Base-by-base conservation (phyloP, 2,329 filamentous ascomycete genomes). In the Clathrospora elynae region DNA sequence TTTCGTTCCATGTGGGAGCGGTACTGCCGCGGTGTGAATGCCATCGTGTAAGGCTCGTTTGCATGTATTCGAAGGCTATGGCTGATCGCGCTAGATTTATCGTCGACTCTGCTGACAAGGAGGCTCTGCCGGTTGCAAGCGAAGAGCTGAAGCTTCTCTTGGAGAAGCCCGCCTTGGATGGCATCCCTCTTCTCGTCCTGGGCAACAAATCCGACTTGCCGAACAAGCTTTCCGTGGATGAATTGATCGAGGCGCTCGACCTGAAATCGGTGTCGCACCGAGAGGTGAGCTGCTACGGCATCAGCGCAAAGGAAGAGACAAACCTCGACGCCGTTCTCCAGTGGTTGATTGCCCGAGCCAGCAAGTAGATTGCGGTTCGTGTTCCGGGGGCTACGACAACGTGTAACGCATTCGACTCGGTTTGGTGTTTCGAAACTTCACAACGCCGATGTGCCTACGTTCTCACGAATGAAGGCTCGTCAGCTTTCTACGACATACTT, bases 1-100 rank as follows among this genome's bases (percentile, higher is more conserved):
- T 99, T 97, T 76, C 88, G 93, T 66, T 88, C 89, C 59, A 99
- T 99, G 93, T 99, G 93, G 93, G 93, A 99, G 78, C 82, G 93
- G 66, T 99, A 99, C 73, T 97, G 93, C 74, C 89, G 91, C 53
- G 93, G 90, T 37, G 93, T 97, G 59, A 96, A 95, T 74, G 92
- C 92, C 59, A 96, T 99, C 60, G 88, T 99, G 81, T 86, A 78
- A 71, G 79, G 34, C 23, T 51, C 35, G 32, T 35, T 35, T 42
- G 41, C 53, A 45, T 44, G 34, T 58, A 34, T 29, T 43, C 12
- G 17, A 32, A 22, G 24, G 24, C 42, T 41, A 36, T 53, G 49
- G 58, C 63, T 70, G 50, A 67, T 66, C 43, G 50, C 18, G 35
- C 23, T 58, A 85, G 83, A 56, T 99, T 96, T 74, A 96, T 99